These are phyloP conservation scores for Pisolithus marmoratus DNA, from an alignment of 768 basidiomycete species.

Conservation along the genomic window DNA sequence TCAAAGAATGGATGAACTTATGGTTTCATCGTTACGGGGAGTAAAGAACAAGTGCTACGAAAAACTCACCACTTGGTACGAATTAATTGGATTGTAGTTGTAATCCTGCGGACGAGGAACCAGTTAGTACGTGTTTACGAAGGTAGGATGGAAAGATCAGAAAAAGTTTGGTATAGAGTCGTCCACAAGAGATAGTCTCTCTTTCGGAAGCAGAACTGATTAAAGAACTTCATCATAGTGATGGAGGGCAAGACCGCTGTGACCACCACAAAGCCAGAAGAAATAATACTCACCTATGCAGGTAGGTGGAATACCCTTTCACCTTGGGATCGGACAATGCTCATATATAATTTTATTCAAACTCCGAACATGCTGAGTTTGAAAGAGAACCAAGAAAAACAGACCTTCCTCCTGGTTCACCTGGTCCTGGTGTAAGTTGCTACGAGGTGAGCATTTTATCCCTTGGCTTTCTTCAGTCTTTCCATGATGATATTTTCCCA, in stretches of 20 bases:
- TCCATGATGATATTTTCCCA: constrained; percentile 65
- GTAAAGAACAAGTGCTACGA: not conserved
- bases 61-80: no score
- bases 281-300: constrained; percentile 11
- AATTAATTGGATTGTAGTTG: no score
- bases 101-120: no score
- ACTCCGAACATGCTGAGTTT: not conserved
- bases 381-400: not conserved
- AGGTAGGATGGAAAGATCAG: constrained; percentile 34
- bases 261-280: not conserved
- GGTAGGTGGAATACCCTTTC: no score
- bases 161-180: constrained; percentile 41
- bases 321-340: not conserved
- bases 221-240: constrained; percentile 42
- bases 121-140: constrained; percentile 2
- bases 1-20: constrained; percentile 88
- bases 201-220: constrained; percentile 86
- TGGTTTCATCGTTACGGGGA: constrained; percentile 48
- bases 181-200: constrained; percentile 72
- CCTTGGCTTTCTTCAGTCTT: constrained; percentile 4
- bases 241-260: constrained; percentile 2
- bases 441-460: constrained; percentile 28
- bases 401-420: not conserved
- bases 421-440: not conserved
- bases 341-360: not conserved